Base-by-base conservation (phyloP, 352 stramenopile species). In the Globisporangium apiculatum region DNA sequence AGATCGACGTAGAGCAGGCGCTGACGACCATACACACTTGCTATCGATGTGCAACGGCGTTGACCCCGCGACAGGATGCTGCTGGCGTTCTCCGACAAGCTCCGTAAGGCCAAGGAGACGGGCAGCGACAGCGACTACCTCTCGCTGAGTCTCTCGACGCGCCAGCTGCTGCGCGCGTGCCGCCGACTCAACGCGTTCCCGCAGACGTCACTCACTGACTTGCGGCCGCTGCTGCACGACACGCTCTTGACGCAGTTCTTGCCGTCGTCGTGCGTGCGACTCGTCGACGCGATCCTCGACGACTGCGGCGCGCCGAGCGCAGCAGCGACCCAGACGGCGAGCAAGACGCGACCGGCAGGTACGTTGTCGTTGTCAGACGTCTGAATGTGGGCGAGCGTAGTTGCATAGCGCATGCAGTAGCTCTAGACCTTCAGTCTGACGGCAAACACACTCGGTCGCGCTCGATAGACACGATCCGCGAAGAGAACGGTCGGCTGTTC, bases 211-310 rank as follows among this genome's bases (percentile, higher is more conserved):
- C 42, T 88, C 12, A 60, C 70, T 18, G 83, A 92, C 55, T 60
- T 92, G 48, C 77, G 77, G 0, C 69, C 71, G 3, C 51, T 91
- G 35, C 57, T 92, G n/a, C 78, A 91, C 48, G 83, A 92, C 56
- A 87, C 83, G 1, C 54, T 89, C n/a, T 66, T 92, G 37, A 90
- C 76, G 14, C 76, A 89, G 54, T 89, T 91, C 53, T 61, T 92
- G 4, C 73, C 83, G n/a, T 58, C 75, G 9, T 74, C 79, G 17
- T 86, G 74, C 46, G 68, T 52, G 7, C 57, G 67, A 9, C 58
- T 87, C 2, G 75, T 88, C 6, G 72, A 89, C 47, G 68, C 67
- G 17, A 50, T 89, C 1, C 53, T 89, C 35, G 71, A 80, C 31
- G 66, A 84, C 45, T 81, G 73, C 42, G 64, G 67, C 9, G 73